Conservation (phyloP, 495 filamentous ascomycete genomes). For the Penicillium nucicola region DNA sequence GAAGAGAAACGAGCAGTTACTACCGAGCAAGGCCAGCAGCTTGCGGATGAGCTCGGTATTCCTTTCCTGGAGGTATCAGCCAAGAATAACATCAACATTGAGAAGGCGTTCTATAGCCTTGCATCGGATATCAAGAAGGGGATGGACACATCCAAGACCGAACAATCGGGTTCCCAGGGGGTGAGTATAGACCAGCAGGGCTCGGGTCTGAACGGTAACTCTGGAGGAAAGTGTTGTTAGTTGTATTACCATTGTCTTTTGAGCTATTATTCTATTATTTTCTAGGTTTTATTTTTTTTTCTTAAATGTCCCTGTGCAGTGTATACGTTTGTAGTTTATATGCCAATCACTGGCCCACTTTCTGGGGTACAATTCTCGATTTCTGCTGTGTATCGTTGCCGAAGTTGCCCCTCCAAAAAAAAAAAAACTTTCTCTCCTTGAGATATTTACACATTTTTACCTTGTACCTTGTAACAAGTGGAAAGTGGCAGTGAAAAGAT, state of each 20-base stretch:
- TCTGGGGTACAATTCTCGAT: too few species aligned
- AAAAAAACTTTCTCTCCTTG: too few species aligned
- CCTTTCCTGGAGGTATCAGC: constrained; percentile 98
- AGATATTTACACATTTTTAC: too few species aligned
- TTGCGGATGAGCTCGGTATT: constrained; percentile 95
- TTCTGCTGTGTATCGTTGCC: too few species aligned
- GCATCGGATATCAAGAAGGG: constrained; percentile 96
- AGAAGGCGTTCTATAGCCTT: constrained; percentile 96
- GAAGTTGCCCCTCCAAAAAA: too few species aligned
- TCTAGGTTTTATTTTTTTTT: constrained; percentile 14
- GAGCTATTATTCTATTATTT: constrained; percentile 4
- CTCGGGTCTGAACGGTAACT: constrained; percentile 54
- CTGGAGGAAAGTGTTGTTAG: constrained; percentile 87
- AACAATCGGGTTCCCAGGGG: constrained; percentile 59
- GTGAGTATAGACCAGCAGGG: constrained; percentile 69
- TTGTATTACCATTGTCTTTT: constrained; percentile 21
- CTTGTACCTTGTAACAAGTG: too few species aligned
- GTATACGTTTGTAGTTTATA: background rate
- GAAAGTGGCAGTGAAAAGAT: too few species aligned
- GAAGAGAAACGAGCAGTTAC: constrained; percentile 96
- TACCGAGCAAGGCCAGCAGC: constrained; percentile 86
- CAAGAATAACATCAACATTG: constrained; percentile 99
- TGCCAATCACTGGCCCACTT: too few species aligned
- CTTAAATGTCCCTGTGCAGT: constrained; percentile 15
- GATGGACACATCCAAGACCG: constrained; percentile 70